Conservation (phyloP, 2,329 filamentous ascomycete species). For the Coniochaeta sp. region DNA sequence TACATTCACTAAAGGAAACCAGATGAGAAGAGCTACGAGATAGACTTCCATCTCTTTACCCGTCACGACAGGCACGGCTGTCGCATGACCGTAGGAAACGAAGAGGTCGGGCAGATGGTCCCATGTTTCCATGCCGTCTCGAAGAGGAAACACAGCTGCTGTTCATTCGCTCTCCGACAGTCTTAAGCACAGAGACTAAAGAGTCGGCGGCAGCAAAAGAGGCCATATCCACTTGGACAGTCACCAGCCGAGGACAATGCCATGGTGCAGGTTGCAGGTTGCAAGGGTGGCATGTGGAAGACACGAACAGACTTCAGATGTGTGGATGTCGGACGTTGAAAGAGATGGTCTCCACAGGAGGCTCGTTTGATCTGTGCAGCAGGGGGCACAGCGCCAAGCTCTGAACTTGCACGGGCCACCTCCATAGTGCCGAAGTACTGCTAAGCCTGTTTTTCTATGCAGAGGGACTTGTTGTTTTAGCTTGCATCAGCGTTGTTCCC, state of each 20-base stretch:
- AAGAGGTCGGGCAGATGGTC: neutral
- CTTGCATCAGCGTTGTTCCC: neutral
- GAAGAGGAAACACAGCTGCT: neutral
- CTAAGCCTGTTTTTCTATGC: neutral
- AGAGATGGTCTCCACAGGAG: neutral
- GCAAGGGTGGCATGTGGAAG: neutral
- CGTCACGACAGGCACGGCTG: neutral
- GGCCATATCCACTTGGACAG: neutral
- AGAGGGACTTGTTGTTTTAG: neutral
- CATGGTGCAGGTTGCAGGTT: neutral
- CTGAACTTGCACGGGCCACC: neutral
- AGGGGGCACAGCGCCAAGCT: constrained; percentile 1
- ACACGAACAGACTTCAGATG: neutral
- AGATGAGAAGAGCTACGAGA: neutral
- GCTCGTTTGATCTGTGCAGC: neutral
- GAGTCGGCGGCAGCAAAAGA: neutral
- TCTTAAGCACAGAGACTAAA: neutral
- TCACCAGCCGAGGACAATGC: neutral
- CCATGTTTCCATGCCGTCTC: neutral
- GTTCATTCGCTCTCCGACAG: neutral
- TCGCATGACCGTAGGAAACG: constrained; percentile 1
- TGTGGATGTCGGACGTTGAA: neutral
- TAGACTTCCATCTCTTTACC: neutral
- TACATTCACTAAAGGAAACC: neutral
- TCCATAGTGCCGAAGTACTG: neutral